phyloP scores from a whole-genome alignment of 352 stramenopile species.

The Phytophthora idaei region DNA sequence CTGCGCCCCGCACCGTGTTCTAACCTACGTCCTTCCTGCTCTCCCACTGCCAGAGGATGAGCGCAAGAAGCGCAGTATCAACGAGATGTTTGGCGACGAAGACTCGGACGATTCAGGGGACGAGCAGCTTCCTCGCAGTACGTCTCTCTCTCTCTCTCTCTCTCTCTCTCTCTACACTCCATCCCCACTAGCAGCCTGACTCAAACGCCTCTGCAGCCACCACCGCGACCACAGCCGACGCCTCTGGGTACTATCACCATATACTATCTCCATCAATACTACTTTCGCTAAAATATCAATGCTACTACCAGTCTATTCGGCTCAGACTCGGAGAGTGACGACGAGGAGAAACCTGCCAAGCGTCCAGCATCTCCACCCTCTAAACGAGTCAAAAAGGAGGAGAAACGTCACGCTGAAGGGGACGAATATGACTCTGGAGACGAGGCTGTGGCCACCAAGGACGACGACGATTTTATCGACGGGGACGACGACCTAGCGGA shows the following conservation, averaged over 20 bases:
- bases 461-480: slow-evolving; percentile 90
- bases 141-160: slow-evolving; percentile 2
- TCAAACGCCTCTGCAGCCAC: slow-evolving; percentile 3
- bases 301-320: slow-evolving; percentile 66
- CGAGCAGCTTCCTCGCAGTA: slow-evolving; percentile 59
- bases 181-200: background rate
- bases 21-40: background rate
- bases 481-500: slow-evolving; percentile 85
- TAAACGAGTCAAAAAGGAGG: slow-evolving; percentile 60
- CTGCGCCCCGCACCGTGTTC: background rate
- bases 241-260: slow-evolving; percentile 54
- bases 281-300: slow-evolving; percentile 5
- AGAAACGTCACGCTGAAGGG: slow-evolving; percentile 32
- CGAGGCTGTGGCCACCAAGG: slow-evolving; percentile 71
- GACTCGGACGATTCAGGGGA: slow-evolving; percentile 78
- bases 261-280: background rate
- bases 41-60: slow-evolving; percentile 56
- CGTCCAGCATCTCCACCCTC: slow-evolving; percentile 45
- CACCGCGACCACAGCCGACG: slow-evolving; percentile 65
- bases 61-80: slow-evolving; percentile 86
- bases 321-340: slow-evolving; percentile 88
- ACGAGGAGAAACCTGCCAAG: slow-evolving; percentile 61
- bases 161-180: background rate
- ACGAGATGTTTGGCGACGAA: slow-evolving; percentile 89
- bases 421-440: slow-evolving; percentile 90